Base-by-base conservation (phyloP, 352 stramenopile genomes). In the Phytophthora cactorum region DNA sequence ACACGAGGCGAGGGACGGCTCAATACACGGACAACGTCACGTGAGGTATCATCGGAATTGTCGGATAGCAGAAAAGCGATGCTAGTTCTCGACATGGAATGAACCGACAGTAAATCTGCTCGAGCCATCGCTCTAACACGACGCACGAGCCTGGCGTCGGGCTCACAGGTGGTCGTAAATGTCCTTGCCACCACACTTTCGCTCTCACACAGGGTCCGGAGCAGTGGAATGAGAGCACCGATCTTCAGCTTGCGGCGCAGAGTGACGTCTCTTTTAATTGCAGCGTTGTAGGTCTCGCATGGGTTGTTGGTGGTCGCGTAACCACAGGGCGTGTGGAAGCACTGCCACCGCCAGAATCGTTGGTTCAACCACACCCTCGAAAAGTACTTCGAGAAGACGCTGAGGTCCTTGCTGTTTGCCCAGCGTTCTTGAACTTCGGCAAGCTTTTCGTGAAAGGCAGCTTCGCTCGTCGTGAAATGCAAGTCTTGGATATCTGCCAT, bases 271-370 rank as follows among this genome's bases (percentile, higher is more conserved):
- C 50, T 53, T 52, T 77, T 80, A 25, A 76, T 46, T 0, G 17
- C 32, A 0, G 34, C 38, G 44, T 74, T 79, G 27, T 60, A 79
- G 1, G 67, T 63, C 27, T 79, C 66, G 11, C 61, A 59, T 0
- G 59, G 58, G 9, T 75, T 70, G 45, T 68, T 78, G 0, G 66
- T 70, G 3, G 67, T 65, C 0, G 71, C 71, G 39, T 50, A 70
- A 1, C 63, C 66, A 5, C 47, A n/a, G 0, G 72, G 52, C 4
- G 68, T 68, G n/a, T 67, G 44, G 15, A 51, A 56, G 12, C 63
- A 72, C 4, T 76, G 41, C 60, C 68, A 79, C 0, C 55, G 14
- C 49, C 50, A 51, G 3, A 70, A 15, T 1, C 29, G n/a, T 8
- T 54, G 9, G 2, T 65, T 58, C 5, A 61, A 36, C 63, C 41